A percentile compares a stretch with the other conserved stretches of the same genome.
phyloP scores from a whole-genome alignment of 148 eudicot genomes.

The Rheum nobile region DNA sequence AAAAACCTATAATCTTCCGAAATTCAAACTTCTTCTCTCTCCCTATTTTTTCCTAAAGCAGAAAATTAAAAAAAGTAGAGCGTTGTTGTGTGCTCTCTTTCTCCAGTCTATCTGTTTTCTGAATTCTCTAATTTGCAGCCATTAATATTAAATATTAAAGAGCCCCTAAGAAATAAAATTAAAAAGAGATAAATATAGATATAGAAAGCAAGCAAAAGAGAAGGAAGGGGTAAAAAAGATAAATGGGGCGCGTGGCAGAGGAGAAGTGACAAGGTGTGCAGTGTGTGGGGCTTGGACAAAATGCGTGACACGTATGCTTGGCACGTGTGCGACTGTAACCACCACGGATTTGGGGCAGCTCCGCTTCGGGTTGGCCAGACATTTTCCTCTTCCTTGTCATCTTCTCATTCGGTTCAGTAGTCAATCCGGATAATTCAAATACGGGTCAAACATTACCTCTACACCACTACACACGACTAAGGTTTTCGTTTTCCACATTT shows the following conservation, averaged over 20 bases:
- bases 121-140: not conserved
- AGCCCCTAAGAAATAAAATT: not conserved
- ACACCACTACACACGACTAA: not conserved
- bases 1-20: not conserved
- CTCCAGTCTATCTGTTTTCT: not conserved
- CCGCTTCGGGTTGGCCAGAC: not conserved
- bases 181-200: not conserved
- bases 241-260: slow-evolving; percentile 32
- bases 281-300: slow-evolving; percentile 12
- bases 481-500: too few relatives aligned
- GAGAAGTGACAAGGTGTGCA: slow-evolving; percentile 19
- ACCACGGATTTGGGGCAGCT: slow-evolving; percentile 14
- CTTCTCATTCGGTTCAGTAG: not conserved
- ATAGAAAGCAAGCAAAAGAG: not conserved
- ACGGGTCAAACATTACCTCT: not conserved
- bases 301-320: slow-evolving; percentile 20
- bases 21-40: not conserved
- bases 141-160: not conserved
- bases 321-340: slow-evolving; percentile 28
- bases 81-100: not conserved
- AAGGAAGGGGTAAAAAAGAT: not conserved
- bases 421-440: not conserved
- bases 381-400: not conserved
- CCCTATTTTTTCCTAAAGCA: not conserved
- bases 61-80: not conserved